Conservation (phyloP, 345 rosid genomes). For the Pistacia integerrima region DNA sequence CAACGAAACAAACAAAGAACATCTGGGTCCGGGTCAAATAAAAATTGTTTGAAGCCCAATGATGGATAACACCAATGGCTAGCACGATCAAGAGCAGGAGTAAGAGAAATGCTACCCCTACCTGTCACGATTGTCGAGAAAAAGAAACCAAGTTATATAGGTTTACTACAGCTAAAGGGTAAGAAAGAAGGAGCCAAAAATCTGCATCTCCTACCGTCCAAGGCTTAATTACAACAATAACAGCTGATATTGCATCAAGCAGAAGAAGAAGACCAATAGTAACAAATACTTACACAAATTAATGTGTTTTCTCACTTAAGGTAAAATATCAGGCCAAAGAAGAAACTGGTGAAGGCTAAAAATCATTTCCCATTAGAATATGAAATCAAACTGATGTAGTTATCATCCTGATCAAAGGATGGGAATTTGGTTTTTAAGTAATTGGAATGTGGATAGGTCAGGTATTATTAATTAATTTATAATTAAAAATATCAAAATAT, state of each 20-base stretch:
- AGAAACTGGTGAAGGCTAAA: too few species aligned
- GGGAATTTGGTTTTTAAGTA: too few species aligned
- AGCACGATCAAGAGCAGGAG: constrained; percentile 86
- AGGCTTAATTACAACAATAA: constrained; percentile 73
- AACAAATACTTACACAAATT: constrained; percentile 65
- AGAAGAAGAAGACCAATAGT: constrained; percentile 88
- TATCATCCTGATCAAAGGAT: too few species aligned
- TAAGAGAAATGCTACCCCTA: constrained; percentile 87
- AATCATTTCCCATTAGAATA: too few species aligned
- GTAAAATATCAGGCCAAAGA: too few species aligned
- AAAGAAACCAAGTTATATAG: constrained; percentile 31
- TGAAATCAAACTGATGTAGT: too few species aligned
- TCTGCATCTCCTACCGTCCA: constrained; percentile 76
- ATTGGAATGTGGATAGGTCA: too few species aligned
- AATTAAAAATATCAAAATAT: too few species aligned
- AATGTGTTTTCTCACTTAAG: too few species aligned
- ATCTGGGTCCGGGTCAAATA: constrained; percentile 90
- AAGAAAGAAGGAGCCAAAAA: constrained; percentile 14
- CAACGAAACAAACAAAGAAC: constrained; percentile 86
- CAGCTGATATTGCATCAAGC: constrained; percentile 91
- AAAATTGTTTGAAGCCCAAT: constrained; percentile 99
- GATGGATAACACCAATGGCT: constrained; percentile 91
- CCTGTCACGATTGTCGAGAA: constrained; percentile 50
- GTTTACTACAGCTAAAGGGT: constrained; percentile 17
- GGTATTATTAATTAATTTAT: too few species aligned